These are phyloP conservation scores for Russula earlei DNA, from an alignment of 768 basidiomycete genomes.

Conservation along the genomic window DNA sequence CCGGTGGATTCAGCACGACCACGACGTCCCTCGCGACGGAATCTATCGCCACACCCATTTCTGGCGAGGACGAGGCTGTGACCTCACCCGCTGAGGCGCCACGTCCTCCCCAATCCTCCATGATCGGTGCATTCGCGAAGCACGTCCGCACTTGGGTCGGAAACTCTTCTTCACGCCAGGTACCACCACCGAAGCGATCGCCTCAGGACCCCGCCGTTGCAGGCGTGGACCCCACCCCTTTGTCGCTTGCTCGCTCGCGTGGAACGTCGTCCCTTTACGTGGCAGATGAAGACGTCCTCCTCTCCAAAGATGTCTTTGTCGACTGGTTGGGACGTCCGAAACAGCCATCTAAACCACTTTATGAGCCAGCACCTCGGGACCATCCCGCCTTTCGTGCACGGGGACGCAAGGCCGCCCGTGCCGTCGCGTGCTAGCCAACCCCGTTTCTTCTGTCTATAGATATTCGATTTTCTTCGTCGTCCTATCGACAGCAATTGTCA, in stretches of 20 bases:
- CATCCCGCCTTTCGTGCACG: conserved; percentile 34
- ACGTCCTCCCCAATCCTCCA: conserved; percentile 3
- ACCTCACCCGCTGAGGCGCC: neutral
- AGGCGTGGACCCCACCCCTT: conserved; percentile 9
- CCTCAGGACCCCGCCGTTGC: conserved; percentile 8
- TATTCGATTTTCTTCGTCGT: conserved; percentile 9
- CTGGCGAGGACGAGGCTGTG: conserved; percentile 11
- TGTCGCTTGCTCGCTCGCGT: conserved; percentile 8
- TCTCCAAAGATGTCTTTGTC: conserved; percentile 9
- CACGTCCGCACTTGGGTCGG: conserved; percentile 21
- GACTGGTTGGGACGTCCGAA: conserved; percentile 14
- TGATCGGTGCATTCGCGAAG: conserved; percentile 17
- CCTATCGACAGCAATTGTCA: conserved; percentile 2
- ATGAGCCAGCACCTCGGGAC: conserved; percentile 14
- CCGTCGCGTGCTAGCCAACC: conserved; percentile 24
- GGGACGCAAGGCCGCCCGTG: conserved; percentile 36
- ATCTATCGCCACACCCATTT: conserved; percentile 27
- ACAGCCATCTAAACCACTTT: neutral
- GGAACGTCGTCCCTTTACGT: conserved; percentile 14
- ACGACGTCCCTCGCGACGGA: conserved; percentile 22
- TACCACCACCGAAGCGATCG: conserved; percentile 8
- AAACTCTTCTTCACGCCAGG: conserved; percentile 3
- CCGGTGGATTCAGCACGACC: conserved; percentile 10
- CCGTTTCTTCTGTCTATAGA: conserved; percentile 7
- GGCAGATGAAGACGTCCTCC: conserved; percentile 18